Conservation (phyloP, 768 basidiomycete genomes). For the Boletus tomentosulus region DNA sequence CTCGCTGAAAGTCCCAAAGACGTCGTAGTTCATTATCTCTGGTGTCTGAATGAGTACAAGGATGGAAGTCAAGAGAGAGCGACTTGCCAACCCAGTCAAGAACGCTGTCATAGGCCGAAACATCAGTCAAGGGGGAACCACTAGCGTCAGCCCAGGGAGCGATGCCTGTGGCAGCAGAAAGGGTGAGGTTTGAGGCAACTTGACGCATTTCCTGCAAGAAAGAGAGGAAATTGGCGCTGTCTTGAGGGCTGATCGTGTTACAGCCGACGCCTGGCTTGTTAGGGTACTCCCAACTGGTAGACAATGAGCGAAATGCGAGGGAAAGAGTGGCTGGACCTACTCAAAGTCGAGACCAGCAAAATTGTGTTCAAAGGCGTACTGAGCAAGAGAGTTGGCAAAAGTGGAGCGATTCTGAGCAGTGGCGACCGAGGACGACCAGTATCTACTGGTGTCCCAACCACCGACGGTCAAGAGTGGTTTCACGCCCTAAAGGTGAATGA, state of each 20-base stretch:
- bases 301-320: background rate
- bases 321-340: slow-evolving; percentile 33
- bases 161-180: slow-evolving; percentile 69
- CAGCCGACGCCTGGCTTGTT: slow-evolving; percentile 61
- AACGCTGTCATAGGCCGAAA: slow-evolving; percentile 59
- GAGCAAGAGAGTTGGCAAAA: slow-evolving; percentile 51
- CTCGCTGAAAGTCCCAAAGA: slow-evolving; percentile 50
- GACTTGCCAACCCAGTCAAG: slow-evolving; percentile 66
- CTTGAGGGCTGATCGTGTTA: slow-evolving; percentile 57
- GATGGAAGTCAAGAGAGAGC: slow-evolving; percentile 10
- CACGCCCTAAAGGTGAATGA: slow-evolving; percentile 39
- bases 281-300: slow-evolving; percentile 84
- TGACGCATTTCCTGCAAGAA: slow-evolving; percentile 71
- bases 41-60: slow-evolving; percentile 29
- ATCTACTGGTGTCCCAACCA: slow-evolving; percentile 63
- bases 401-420: slow-evolving; percentile 51
- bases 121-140: slow-evolving; percentile 55
- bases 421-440: slow-evolving; percentile 57
- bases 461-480: slow-evolving; percentile 58
- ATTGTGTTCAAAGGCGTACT: slow-evolving; percentile 44
- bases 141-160: slow-evolving; percentile 59
- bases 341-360: slow-evolving; percentile 70
- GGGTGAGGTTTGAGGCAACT: slow-evolving; percentile 51
- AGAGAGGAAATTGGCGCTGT: slow-evolving; percentile 73
- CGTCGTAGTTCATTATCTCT: slow-evolving; percentile 70